phyloP scores from a whole-genome alignment of 2,329 filamentous ascomycete genomes.

The Colletotrichum sp. region DNA sequence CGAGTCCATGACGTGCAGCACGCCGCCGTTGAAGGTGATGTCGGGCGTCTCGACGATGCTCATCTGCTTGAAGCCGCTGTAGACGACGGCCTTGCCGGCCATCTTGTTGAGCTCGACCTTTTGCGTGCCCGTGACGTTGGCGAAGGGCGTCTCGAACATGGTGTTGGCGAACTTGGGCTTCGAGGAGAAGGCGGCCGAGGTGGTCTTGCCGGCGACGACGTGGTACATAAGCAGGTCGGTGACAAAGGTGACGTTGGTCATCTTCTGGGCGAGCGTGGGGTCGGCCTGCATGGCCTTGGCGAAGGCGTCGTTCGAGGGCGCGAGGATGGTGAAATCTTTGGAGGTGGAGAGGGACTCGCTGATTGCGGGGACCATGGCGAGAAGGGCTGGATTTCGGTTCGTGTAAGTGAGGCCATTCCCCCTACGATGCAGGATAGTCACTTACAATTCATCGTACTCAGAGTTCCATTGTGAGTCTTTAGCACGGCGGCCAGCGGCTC shows the following conservation, averaged over 20 bases:
- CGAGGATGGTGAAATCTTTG: slow-evolving; percentile 52
- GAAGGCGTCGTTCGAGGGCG: slow-evolving; percentile 63
- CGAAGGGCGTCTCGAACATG: slow-evolving; percentile 42
- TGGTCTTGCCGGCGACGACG: slow-evolving; percentile 59
- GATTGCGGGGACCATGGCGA: slow-evolving; percentile 23
- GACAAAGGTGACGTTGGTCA: slow-evolving; percentile 45
- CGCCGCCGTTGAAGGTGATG: slow-evolving; percentile 51
- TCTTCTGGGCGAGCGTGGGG: slow-evolving; percentile 33
- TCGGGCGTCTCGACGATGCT: slow-evolving; percentile 46
- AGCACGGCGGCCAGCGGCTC: slow-evolving; percentile 25
- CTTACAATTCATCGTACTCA: slow-evolving; percentile 29
- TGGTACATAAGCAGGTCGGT: slow-evolving; percentile 64
- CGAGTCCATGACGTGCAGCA: slow-evolving; percentile 58
- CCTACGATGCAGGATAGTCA: background rate
- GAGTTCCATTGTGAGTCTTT: slow-evolving; percentile 22
- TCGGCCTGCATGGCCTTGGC: slow-evolving; percentile 31
- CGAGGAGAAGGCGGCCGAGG: slow-evolving; percentile 28
- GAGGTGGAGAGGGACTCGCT: slow-evolving; percentile 31
- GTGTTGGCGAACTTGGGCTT: slow-evolving; percentile 32
- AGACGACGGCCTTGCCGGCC: slow-evolving; percentile 45
- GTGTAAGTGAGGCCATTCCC: background rate
- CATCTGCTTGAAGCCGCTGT: slow-evolving; percentile 32
- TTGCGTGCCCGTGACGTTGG: slow-evolving; percentile 55
- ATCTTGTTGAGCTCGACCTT: slow-evolving; percentile 47
- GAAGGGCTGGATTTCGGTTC: slow-evolving; percentile 6